These are phyloP conservation scores for Trametes cingulata DNA, from an alignment of 768 basidiomycete genomes.

Conservation along the genomic window DNA sequence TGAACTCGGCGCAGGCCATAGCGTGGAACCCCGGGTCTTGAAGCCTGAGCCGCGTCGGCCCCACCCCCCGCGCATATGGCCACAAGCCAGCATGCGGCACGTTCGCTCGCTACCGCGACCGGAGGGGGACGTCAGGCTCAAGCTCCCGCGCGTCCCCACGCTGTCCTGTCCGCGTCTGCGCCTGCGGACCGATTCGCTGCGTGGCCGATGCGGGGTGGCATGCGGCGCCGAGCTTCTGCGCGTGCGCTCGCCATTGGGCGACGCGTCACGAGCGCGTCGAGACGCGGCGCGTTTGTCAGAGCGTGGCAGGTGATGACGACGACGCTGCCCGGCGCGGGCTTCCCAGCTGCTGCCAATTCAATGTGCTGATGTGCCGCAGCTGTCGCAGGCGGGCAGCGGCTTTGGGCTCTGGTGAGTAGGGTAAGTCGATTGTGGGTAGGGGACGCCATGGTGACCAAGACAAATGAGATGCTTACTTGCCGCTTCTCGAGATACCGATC, in stretches of 20 bases:
- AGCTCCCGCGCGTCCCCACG: background rate
- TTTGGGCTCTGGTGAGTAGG: too few relatives aligned
- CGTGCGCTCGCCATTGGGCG: background rate
- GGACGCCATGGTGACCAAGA: conserved; percentile 1
- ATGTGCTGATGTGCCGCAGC: too few relatives aligned
- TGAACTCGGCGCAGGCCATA: too few relatives aligned
- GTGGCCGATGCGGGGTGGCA: background rate
- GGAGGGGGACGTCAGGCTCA: background rate
- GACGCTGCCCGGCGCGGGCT: too few relatives aligned
- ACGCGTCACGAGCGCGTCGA: background rate
- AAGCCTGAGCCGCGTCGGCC: too few relatives aligned
- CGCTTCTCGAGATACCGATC: background rate
- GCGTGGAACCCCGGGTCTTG: too few relatives aligned
- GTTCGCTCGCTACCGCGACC: background rate
- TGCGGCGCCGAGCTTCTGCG: conserved; percentile 1
- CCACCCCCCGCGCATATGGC: too few relatives aligned
- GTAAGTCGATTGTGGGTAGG: background rate
- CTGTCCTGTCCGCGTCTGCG: background rate
- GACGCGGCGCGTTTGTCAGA: background rate
- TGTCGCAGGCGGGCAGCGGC: background rate
- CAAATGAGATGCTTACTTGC: background rate
- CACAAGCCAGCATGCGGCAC: background rate
- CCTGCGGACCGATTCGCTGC: background rate
- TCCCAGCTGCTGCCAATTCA: too few relatives aligned
- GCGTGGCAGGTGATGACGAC: too few relatives aligned